Base-by-base conservation (phyloP, 345 rosid species). In the Sisymbrium altissimum region DNA sequence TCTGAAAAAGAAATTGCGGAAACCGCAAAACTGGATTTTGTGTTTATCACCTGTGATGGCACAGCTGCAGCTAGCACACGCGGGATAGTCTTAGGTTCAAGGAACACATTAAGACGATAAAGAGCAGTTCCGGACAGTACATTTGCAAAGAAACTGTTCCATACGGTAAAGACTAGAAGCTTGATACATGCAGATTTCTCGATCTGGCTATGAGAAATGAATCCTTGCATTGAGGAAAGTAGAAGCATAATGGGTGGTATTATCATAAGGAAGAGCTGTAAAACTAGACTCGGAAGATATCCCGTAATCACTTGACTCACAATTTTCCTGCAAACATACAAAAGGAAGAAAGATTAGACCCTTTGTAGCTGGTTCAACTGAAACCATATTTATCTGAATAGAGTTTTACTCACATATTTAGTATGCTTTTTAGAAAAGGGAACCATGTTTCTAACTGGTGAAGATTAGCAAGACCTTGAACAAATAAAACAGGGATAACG, bases 391-490 rank as follows among this genome's bases (percentile, higher is more conserved):
- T 41, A 53, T 53, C 43, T 40, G 54, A 66, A 60, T 30, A 40
- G 67, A 43, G 43, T 8, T 54, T 64, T 74, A 86, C 98, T 88
- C 75, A 93, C 96, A 86, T 73, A 38, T 79, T 81, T 55, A 93
- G 79, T 49, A 93, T 46, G 66, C 83, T 73, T 80, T 85, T 85
- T 32, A 89, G 84, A 68, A 89, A 93, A 65, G 97, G 97, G 71
- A 93, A 82, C 87, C 86, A 89, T 25, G 72, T 83, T 82, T 89
- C 91, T 73, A 93, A 71, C 83, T 88, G 97, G 29, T 84, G 78
- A 70, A 93, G 85, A 83, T 93, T 86, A 67, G 98, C 85, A 68
- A 93, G 96, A 78, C 98, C 94, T 85, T 93, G 98, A 66, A 89
- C 98, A 56, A 91, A 25, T 49, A 82, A 83, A 74, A 93, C 97